Conservation (phyloP, 2,329 filamentous ascomycete genomes). For the Arthrinium phaeospermum region DNA sequence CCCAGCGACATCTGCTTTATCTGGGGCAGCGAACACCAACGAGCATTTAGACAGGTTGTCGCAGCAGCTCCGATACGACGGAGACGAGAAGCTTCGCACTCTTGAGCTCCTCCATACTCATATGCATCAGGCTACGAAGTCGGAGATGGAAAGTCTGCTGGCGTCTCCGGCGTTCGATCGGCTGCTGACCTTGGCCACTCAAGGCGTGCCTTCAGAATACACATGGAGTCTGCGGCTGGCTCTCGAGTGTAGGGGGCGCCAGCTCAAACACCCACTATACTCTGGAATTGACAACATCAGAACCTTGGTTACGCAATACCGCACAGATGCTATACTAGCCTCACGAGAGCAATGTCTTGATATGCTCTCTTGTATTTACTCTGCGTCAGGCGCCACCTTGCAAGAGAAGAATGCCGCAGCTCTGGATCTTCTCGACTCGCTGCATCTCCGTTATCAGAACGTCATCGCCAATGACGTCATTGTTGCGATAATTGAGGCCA, state of each 20-base stretch:
- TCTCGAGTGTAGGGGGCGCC: slow-evolving; percentile 32
- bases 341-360: slow-evolving; percentile 41
- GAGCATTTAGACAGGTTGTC: not conserved
- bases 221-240: slow-evolving; percentile 43
- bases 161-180: slow-evolving; percentile 27
- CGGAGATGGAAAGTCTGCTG: not conserved
- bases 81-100: slow-evolving; percentile 33
- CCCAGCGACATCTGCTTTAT: not conserved
- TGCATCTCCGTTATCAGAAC: slow-evolving; percentile 51
- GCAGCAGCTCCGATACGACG: slow-evolving; percentile 25
- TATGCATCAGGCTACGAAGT: slow-evolving; percentile 28
- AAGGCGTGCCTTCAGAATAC: slow-evolving; percentile 35
- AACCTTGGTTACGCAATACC: slow-evolving; percentile 23
- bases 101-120: slow-evolving; percentile 33
- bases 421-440: slow-evolving; percentile 50
- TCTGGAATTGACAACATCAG: slow-evolving; percentile 33
- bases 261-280: slow-evolving; percentile 25
- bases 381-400: slow-evolving; percentile 24
- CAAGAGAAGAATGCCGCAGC: slow-evolving; percentile 44
- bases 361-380: slow-evolving; percentile 47
- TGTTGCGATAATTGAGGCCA: slow-evolving; percentile 50
- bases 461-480: slow-evolving; percentile 55
- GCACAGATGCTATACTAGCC: slow-evolving; percentile 40
- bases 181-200: slow-evolving; percentile 35
- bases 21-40: not conserved